Base-by-base conservation (phyloP, 495 filamentous ascomycete species). In the Podospora sp. region DNA sequence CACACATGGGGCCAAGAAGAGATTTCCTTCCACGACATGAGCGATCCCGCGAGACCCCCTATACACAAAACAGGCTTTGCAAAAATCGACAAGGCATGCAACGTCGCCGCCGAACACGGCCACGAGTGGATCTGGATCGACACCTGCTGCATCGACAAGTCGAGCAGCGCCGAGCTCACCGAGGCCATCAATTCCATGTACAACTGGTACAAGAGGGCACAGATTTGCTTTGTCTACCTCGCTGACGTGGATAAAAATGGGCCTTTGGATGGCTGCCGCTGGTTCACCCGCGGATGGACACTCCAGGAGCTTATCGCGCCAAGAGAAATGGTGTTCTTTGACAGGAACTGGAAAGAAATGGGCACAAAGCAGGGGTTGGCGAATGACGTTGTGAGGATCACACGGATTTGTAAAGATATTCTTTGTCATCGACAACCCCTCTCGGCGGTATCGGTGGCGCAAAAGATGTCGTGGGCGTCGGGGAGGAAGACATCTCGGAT, bases 111-210 rank as follows among this genome's bases (percentile, higher is more conserved):
- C 26, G 25, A 25, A 2, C n/a, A 9, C 21, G 26, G 26, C 16
- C 26, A 29, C n/a, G 22, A 33, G 29, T 33, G 29, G 29, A 33
- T 59, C 25, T 59, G 56, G 56, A 33, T 59, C 56, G 56, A 59
- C 56, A 59, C 56, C 6, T 59, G 56, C 25, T 59, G 56, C 26
- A 59, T 59, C 26, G 26, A 59, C 18, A 59, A 59, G n/a, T 14
- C 56, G 6, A 59, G 16, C 56, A 27, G 24, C 25, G 56, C 26
- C 1, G 56, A 59, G 56, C 26, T 59, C 3, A 12, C 7, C 7
- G 56, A 59, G 56, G 56, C 56, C 6, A 59, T 59, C 56, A 59
- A 59, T 22, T 59, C 56, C 3, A 59, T 59, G 56, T 59, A 26
- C 16, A 22, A 26, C 14, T 59, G 56, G 56, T 59, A 27, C n/a